phyloP scores from a whole-genome alignment of 148 eudicot species.

The Cornus controversa region DNA sequence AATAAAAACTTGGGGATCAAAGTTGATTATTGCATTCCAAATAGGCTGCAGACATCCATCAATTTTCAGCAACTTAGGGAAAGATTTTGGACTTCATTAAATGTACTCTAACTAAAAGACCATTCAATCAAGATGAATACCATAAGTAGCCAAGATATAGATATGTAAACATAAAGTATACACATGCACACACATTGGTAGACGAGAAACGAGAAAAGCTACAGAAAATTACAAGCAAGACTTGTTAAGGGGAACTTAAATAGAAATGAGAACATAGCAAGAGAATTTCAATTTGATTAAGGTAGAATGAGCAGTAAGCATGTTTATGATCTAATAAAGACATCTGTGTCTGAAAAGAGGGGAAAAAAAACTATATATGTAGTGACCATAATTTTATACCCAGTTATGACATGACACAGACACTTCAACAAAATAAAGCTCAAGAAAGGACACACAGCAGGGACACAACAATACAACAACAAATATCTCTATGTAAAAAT shows the following conservation, averaged over 20 bases:
- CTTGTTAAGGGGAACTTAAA: neutral
- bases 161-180: neutral
- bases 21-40: slow-evolving; percentile 54
- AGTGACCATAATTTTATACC: no score
- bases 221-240: neutral
- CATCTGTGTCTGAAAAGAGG: no score
- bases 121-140: neutral
- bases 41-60: slow-evolving; percentile 37
- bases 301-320: neutral
- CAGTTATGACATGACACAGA: no score
- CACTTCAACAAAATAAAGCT: no score
- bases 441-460: no score
- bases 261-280: neutral
- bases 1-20: slow-evolving; percentile 60
- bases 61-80: neutral
- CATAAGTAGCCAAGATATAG: neutral
- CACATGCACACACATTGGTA: neutral
- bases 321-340: neutral
- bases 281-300: neutral
- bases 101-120: neutral
- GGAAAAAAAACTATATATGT: no score
- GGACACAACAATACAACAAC: no score
- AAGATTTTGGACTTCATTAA: neutral
- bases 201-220: neutral
- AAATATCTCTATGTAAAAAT: no score